Evolutionary conservation across 768 basidiomycete genomes (phyloP), one percentile per base, ranked within the genome.

Genomic region (Suillus hirtellus): DNA sequence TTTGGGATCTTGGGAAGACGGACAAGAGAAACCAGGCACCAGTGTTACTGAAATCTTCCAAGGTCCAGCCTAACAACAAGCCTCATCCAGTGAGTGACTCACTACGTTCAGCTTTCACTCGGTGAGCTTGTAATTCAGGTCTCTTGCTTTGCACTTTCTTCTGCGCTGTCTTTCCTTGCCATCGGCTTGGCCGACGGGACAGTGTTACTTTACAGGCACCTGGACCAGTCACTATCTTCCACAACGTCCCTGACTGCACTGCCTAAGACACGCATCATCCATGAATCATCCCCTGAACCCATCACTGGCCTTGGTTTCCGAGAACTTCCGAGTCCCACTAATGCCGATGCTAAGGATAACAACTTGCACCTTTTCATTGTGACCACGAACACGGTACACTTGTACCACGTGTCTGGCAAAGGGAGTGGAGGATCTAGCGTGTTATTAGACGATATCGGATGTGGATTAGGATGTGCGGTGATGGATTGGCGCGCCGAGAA

Each of bases 131-230:
- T 55, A 58, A 37, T 8, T 56, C 56, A 92, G 86, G 87, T 96
- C 12, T 88, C 93, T 2, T 85, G 89, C 1, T 79, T 97, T 47
- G 92, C 95, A 0, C 78, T 95, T 24, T 91, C 96, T 0, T 77
- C 86, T 7, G 83, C 84, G 19, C 81, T 97, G 4, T 86, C 92
- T 0, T 92, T 95, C 73, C 86, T 99, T 31, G 90, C 96, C 7
- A 85, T 99, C 46, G 97, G 96, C 15, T 84, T 99, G n/a, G 95
- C 89, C 8, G 96, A 98, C 70, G 97, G 97, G 31, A 92, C 92
- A 0, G 96, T 97, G 17, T 82, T 99, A 10, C 81, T 97, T 17
- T 96, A 93, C 73, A 87, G 93, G 8, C 93, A 98, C 71, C 80
- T 98, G 21, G 90, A 96, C 73, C 95, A 98, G 72, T 95, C 95